These are phyloP conservation scores for Oenanthe javanica DNA, from an alignment of 140 eudicot genomes.

Conservation along the genomic window DNA sequence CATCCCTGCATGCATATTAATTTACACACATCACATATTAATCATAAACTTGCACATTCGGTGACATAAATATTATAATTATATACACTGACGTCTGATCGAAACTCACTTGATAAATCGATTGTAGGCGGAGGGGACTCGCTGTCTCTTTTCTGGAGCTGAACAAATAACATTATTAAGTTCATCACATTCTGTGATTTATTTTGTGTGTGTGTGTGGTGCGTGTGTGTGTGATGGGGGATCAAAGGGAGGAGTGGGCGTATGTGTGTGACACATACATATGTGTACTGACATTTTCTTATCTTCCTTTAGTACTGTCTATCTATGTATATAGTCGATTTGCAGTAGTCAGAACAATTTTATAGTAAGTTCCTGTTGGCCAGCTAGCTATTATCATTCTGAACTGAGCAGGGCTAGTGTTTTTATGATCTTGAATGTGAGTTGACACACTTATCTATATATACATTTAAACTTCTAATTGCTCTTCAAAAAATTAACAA, in stretches of 20 bases:
- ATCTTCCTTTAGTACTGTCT: not conserved
- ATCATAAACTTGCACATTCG: not conserved
- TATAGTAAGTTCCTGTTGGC: not conserved
- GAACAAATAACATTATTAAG: not conserved
- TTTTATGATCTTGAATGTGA: not conserved
- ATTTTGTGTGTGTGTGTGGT: not conserved
- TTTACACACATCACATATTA: not conserved
- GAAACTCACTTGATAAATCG: conserved; percentile 3
- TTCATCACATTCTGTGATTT: conserved; percentile 4
- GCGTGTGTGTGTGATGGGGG: not conserved
- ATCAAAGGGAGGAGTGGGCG: not conserved
- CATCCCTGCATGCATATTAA: conserved; percentile 17
- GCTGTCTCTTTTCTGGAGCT: conserved; percentile 13
- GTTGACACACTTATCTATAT: not conserved
- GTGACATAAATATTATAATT: not conserved
- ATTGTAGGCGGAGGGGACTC: conserved; percentile 8
- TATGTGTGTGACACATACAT: not conserved
- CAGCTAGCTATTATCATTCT: not conserved
- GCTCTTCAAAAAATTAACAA: not conserved
- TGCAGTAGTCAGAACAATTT: conserved; percentile 4
- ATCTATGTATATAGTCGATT: not conserved
- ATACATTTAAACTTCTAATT: too few relatives aligned
- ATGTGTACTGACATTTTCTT: not conserved
- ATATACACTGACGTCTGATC: not conserved
- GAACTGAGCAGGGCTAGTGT: too few relatives aligned